Evolutionary conservation across 2,329 filamentous ascomycete genomes (phyloP).

Genomic region (Penicillium sp.): DNA sequence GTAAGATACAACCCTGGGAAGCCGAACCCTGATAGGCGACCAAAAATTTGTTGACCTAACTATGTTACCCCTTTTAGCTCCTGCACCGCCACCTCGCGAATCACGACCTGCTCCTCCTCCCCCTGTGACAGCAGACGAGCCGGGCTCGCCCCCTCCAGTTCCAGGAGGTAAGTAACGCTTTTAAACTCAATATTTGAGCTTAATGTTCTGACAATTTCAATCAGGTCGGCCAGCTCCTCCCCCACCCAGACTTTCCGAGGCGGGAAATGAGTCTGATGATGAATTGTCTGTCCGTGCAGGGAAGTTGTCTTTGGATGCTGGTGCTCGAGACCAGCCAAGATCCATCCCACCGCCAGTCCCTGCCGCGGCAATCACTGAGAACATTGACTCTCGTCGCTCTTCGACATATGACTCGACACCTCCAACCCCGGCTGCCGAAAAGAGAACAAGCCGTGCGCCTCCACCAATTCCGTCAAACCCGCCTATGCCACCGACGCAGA

Average conservation of each 20-base stretch:
- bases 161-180: slow-evolving; percentile 60
- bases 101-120: slow-evolving; percentile 43
- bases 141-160: slow-evolving; percentile 40
- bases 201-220: slow-evolving; percentile 30
- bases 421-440: slow-evolving; percentile 40
- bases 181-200: neutral
- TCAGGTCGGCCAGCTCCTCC: slow-evolving; percentile 67
- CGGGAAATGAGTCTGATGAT: slow-evolving; percentile 86
- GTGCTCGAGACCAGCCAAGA: slow-evolving; percentile 41
- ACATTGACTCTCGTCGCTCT: slow-evolving; percentile 42
- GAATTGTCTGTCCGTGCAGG: slow-evolving; percentile 67
- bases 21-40: neutral
- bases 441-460: slow-evolving; percentile 49
- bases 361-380: slow-evolving; percentile 49
- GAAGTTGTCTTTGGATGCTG: slow-evolving; percentile 50
- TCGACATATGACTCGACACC: slow-evolving; percentile 51
- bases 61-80: slow-evolving; percentile 49
- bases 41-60: neutral
- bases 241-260: slow-evolving; percentile 62
- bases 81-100: slow-evolving; percentile 48
- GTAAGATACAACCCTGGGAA: slow-evolving; percentile 44
- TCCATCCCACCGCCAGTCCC: slow-evolving; percentile 53
- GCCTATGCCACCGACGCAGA: slow-evolving; percentile 51
- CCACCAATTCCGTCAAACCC: slow-evolving; percentile 45
- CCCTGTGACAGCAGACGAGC: slow-evolving; percentile 38